Base-by-base conservation (phyloP, 345 rosid species). In the Citrus hindsii region DNA sequence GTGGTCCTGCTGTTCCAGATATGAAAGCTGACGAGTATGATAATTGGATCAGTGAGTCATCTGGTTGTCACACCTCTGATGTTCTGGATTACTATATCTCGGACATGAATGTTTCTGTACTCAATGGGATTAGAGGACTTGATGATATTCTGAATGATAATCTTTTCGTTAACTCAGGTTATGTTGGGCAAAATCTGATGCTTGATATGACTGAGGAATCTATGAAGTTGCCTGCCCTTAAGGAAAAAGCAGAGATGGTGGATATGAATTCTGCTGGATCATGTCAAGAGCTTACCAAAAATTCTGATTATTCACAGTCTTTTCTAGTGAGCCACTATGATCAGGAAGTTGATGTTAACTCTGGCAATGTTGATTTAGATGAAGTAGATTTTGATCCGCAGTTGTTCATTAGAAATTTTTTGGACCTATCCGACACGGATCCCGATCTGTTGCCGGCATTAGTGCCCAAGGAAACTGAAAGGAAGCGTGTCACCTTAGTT, bases 351-450 rank as follows among this genome's bases (percentile, higher is more conserved):
- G 92, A 86, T 80, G 80, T 81, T 73, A 84, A 67, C 81, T 78
- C 85, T 27, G 30, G 28, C 40, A 22, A 14, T 74, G 40, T 27
- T 77, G 93, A 86, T 58, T 65, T 79, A 40, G 92, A 91, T 58
- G 89, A 80, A 82, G 87, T 82, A 30, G 96, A 89, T 37, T 92
- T 94, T 83, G 97, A 94, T 67, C 94, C 98, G 67, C 94, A 90
- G 61, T 89, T 85, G 25, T 92, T 90, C 59, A 90, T 92, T 38
- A 92, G 81, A 83, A 94, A 84, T 85, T 86, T 90, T 82, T 93
- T 94, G 53, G 96, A 92, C 84, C 83, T 94, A 78, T 91, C 97
- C 8, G 93, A 91, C 64, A 88, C 84, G 76, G 93, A 84, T 33
- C 84, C 94, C 67, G 86, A 82, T 78, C 85, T 84, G 79, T 86